Percentiles rank a stretch among this genome's conserved stretches.
Evolutionary conservation across 2,329 filamentous ascomycete genomes (phyloP).

Genomic region (Dactylellina haptotyla): DNA sequence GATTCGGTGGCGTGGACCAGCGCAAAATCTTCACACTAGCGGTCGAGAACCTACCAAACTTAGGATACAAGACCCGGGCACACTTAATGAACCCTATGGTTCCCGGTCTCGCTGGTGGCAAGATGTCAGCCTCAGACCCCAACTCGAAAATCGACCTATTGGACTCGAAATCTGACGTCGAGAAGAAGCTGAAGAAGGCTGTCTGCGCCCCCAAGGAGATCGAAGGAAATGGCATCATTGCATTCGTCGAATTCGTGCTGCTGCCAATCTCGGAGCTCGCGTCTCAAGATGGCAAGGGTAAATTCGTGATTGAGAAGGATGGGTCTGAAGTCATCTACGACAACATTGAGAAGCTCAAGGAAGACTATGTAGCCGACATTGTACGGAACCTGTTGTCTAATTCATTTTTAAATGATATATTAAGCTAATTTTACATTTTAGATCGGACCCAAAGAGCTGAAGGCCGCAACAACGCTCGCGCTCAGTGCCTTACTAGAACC

Average conservation of each 20-base stretch:
- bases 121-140: slow-evolving; percentile 60
- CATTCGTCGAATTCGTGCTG: slow-evolving; percentile 86
- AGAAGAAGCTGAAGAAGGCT: slow-evolving; percentile 87
- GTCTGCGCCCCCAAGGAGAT: slow-evolving; percentile 78
- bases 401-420: not conserved
- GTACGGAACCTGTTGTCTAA: slow-evolving; percentile 63
- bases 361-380: slow-evolving; percentile 82
- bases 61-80: slow-evolving; percentile 82
- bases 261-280: slow-evolving; percentile 78
- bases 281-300: slow-evolving; percentile 62
- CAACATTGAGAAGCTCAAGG: slow-evolving; percentile 77
- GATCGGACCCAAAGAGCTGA: slow-evolving; percentile 86
- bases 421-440: slow-evolving; percentile 59
- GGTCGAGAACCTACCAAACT: slow-evolving; percentile 82
- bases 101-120: slow-evolving; percentile 74
- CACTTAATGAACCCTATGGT: slow-evolving; percentile 89
- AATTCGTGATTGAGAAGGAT: slow-evolving; percentile 56
- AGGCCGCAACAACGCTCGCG: slow-evolving; percentile 80
- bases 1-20: slow-evolving; percentile 75
- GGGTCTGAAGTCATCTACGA: slow-evolving; percentile 68
- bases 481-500: slow-evolving; percentile 79
- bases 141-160: slow-evolving; percentile 95
- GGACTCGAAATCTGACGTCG: slow-evolving; percentile 77
- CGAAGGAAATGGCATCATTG: slow-evolving; percentile 86
- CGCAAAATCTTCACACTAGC: slow-evolving; percentile 88